Percentiles rank a stretch among this genome's conserved stretches.
phyloP scores from a whole-genome alignment of 495 filamentous ascomycete genomes.

The Penicillium pancosmium region DNA sequence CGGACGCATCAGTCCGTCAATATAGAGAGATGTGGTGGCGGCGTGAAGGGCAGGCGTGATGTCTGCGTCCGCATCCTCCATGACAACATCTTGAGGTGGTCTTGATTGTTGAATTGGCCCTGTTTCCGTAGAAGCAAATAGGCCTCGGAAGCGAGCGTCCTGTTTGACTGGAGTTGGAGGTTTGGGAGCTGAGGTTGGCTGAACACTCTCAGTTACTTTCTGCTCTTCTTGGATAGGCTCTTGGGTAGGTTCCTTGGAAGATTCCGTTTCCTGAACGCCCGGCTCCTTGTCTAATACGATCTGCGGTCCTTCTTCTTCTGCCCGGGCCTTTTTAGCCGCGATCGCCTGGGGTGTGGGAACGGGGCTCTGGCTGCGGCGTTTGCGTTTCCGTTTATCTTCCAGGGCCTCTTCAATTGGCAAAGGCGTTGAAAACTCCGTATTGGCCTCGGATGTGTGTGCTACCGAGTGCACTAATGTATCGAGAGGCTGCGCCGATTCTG shows the following conservation, averaged over 20 bases:
- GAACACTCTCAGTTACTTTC: slow-evolving; percentile 18
- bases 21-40: slow-evolving; percentile 85
- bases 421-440: slow-evolving; percentile 39
- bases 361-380: slow-evolving; percentile 72
- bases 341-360: slow-evolving; percentile 53
- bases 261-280: slow-evolving; percentile 16
- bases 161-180: slow-evolving; percentile 26
- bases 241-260: no score
- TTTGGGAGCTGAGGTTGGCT: not conserved
- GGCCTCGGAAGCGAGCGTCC: slow-evolving; percentile 56
- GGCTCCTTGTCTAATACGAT: slow-evolving; percentile 32
- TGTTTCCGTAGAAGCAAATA: slow-evolving; percentile 45
- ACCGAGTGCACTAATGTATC: slow-evolving; percentile 21
- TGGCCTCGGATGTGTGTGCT: slow-evolving; percentile 26
- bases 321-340: slow-evolving; percentile 48
- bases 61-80: slow-evolving; percentile 45
- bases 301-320: slow-evolving; percentile 31
- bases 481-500: slow-evolving; percentile 14
- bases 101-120: slow-evolving; percentile 25
- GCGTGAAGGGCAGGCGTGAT: slow-evolving; percentile 75
- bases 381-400: slow-evolving; percentile 71
- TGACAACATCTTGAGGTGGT: slow-evolving; percentile 29
- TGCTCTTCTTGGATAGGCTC: slow-evolving; percentile 9
- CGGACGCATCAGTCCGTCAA: slow-evolving; percentile 88
- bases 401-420: slow-evolving; percentile 37